Percentiles rank a stretch among this genome's conserved stretches.
These are phyloP conservation scores for Trichosporon faecale DNA, from an alignment of 1,284 basidiomycete genomes.

Conservation along the genomic window DNA sequence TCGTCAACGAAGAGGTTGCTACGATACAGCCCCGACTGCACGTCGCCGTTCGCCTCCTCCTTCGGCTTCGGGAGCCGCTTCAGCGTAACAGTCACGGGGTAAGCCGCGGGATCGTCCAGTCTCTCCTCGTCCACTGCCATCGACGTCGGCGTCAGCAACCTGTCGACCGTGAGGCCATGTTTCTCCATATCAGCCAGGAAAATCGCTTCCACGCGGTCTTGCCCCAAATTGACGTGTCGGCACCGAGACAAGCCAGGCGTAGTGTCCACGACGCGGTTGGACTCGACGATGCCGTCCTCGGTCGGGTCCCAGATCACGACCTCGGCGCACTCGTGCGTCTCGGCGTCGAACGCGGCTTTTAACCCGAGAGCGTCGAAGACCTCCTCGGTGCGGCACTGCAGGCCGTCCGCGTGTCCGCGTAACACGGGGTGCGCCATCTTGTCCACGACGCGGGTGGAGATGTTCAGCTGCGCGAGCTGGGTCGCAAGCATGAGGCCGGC, in stretches of 20 bases:
- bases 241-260: slow-evolving; percentile 33
- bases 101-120: slow-evolving; percentile 27
- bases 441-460: slow-evolving; percentile 36
- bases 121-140: slow-evolving; percentile 19
- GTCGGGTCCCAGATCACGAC: slow-evolving; percentile 36
- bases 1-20: slow-evolving; percentile 37
- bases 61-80: slow-evolving; percentile 25
- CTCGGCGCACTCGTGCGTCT: slow-evolving; percentile 34
- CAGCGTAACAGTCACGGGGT: slow-evolving; percentile 36
- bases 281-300: slow-evolving; percentile 27
- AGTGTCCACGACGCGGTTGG: slow-evolving; percentile 36
- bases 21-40: slow-evolving; percentile 35
- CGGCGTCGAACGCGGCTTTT: slow-evolving; percentile 31
- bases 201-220: slow-evolving; percentile 41
- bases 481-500: slow-evolving; percentile 26
- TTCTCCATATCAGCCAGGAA: slow-evolving; percentile 37
- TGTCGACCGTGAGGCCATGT: slow-evolving; percentile 34
- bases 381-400: slow-evolving; percentile 40
- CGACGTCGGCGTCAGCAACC: slow-evolving; percentile 28
- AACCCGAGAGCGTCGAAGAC: slow-evolving; percentile 38
- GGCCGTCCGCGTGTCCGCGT: slow-evolving; percentile 32
- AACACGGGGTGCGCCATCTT: slow-evolving; percentile 33
- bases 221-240: slow-evolving; percentile 37
- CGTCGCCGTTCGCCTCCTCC: slow-evolving; percentile 26
- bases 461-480: slow-evolving; percentile 23